Base-by-base conservation (phyloP, 257 asterid species). In the Solanum dulcamara region DNA sequence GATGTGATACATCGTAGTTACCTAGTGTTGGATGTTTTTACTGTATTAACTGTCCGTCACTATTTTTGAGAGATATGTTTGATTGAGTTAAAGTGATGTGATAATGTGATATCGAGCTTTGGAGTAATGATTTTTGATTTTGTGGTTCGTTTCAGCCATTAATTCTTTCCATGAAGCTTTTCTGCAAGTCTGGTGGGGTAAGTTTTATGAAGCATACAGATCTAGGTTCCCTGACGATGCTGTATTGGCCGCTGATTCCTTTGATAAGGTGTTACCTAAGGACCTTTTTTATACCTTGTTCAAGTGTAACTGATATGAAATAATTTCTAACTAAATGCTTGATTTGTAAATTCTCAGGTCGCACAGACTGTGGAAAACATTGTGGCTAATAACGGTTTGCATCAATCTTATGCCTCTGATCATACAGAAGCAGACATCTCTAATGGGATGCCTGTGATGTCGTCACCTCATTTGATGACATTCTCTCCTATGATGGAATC, bases 181-280 rank as follows among this genome's bases (percentile, higher is more conserved):
- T 81, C 26, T 89, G 24, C 42, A 48, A 4, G 92, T 85, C 24
- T 89, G 88, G 90, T 88, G 90, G 88, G 51, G 75, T 62, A 9
- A 83, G 24, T 89, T 89, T 53, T 86, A 84, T 85, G 84, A 83
- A 35, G 60, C 38, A 2, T 89, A 28, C 86, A 42, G 12, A 7
- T 20, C 85, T 85, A 42, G 4, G 30, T 24, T 7, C 48, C n/a
- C 44, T 10, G 33, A 81, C 37, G 57, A 17, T 72, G 35, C 38
- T 13, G 30, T 81, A 40, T 32, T 42, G 50, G 28, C 32, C 7
- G 80, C 62, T 9, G 85, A 37, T 80, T 70, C 84, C 81, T 10
- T 88, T 14, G 83, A 89, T 11, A 10, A 85, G 93, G 94, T 90
- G 70, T 72, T 40, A 74, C 7, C 81, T 3, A 14, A 10, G 30